Conservation (phyloP, 306 rosid species). For the Styphnolobium japonicum region DNA sequence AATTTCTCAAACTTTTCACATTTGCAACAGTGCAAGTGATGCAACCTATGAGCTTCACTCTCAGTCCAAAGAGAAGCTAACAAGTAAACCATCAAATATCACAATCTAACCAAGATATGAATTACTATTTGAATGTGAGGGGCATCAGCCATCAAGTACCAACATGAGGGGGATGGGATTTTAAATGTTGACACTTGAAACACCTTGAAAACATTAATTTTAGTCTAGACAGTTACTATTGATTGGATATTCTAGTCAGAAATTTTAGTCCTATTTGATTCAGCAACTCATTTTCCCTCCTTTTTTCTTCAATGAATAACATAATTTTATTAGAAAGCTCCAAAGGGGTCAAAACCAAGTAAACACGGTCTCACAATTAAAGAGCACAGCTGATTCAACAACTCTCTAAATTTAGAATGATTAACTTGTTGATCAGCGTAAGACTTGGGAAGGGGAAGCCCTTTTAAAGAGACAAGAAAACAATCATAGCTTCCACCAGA, state of each 20-base stretch:
- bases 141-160: too few relatives aligned
- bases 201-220: too few relatives aligned
- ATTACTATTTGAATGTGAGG: too few relatives aligned
- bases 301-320: not conserved
- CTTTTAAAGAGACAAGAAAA: not conserved
- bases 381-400: not conserved
- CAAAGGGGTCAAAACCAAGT: not conserved
- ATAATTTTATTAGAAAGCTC: not conserved
- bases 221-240: not conserved
- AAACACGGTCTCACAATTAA: not conserved
- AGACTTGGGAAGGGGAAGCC: not conserved
- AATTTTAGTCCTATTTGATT: not conserved
- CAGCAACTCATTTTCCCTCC: not conserved
- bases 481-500: not conserved
- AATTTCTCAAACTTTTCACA: too few relatives aligned
- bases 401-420: not conserved
- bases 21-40: too few relatives aligned
- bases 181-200: too few relatives aligned
- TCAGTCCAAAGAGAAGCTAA: not conserved
- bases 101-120: not conserved
- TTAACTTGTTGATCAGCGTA: not conserved
- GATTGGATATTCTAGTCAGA: not conserved
- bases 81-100: not conserved
- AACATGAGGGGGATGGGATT: too few relatives aligned
- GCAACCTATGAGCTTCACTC: not conserved